Conservation (phyloP, 2,329 filamentous ascomycete species). For the Hypoxylon sp. region DNA sequence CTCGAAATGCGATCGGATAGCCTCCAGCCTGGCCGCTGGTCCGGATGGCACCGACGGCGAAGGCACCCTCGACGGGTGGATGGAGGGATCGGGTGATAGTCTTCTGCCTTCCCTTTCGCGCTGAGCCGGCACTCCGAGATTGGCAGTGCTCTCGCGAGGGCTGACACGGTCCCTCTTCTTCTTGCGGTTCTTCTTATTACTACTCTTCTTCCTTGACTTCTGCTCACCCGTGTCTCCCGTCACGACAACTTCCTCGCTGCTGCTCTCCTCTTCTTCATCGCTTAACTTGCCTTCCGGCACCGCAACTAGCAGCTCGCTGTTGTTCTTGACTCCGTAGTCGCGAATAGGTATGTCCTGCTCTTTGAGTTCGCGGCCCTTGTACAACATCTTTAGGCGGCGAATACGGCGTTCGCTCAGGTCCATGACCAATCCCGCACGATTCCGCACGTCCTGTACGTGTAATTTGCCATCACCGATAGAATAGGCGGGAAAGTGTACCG, state of each 20-base stretch:
- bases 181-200: slow-evolving; percentile 41
- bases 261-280: slow-evolving; percentile 51
- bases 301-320: slow-evolving; percentile 67
- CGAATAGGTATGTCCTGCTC: slow-evolving; percentile 65
- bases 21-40: slow-evolving; percentile 69
- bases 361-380: slow-evolving; percentile 76
- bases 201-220: slow-evolving; percentile 53
- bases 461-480: slow-evolving; percentile 78
- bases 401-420: slow-evolving; percentile 63
- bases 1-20: slow-evolving; percentile 70
- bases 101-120: slow-evolving; percentile 46
- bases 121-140: slow-evolving; percentile 50
- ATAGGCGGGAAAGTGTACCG: slow-evolving; percentile 76
- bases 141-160: slow-evolving; percentile 54
- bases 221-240: slow-evolving; percentile 52
- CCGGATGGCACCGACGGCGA: slow-evolving; percentile 50
- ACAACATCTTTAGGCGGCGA: slow-evolving; percentile 70
- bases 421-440: slow-evolving; percentile 73
- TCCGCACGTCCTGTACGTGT: slow-evolving; percentile 69
- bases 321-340: slow-evolving; percentile 68
- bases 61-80: slow-evolving; percentile 50
- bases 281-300: slow-evolving; percentile 58
- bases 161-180: slow-evolving; percentile 53
- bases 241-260: slow-evolving; percentile 55
- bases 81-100: slow-evolving; percentile 45